Evolutionary conservation across 108 stramenopile species (phyloP).

Genomic region (Skeletonema potamos): DNA sequence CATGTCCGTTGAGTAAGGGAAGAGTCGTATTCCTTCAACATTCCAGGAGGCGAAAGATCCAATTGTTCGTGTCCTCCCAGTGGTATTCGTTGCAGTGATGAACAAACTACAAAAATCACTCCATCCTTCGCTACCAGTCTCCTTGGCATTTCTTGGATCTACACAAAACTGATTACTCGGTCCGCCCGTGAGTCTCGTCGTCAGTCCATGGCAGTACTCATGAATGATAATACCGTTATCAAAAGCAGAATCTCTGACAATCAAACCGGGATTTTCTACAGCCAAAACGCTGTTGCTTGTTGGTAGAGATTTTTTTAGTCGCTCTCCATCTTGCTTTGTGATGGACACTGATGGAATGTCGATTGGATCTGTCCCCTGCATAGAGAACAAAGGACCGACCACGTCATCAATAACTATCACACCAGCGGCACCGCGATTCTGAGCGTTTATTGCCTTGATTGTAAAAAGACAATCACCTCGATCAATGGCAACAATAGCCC

Average conservation of each 20-base stretch:
- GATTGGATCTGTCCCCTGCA: background rate
- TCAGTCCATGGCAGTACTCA: background rate
- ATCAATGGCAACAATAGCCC: background rate
- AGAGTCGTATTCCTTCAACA: background rate
- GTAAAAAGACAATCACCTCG: background rate
- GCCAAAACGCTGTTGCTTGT: background rate
- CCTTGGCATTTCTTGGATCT: background rate
- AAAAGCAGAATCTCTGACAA: background rate
- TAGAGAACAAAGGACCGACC: background rate
- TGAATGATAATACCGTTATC: background rate
- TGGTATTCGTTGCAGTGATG: constrained; percentile 5
- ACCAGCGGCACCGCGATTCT: background rate
- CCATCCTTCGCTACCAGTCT: constrained; percentile 7
- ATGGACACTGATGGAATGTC: background rate
- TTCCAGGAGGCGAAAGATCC: constrained; percentile 2
- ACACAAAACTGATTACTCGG: background rate
- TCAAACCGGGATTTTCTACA: background rate
- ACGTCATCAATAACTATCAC: background rate
- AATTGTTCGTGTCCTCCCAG: background rate
- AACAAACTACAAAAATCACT: constrained; percentile 9
- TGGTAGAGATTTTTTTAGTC: background rate
- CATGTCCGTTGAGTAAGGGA: background rate
- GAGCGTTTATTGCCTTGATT: background rate
- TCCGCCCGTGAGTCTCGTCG: background rate
- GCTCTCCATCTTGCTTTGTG: background rate